These are phyloP conservation scores for Ulmus americana DNA, from an alignment of 331 rosid species.

Conservation along the genomic window DNA sequence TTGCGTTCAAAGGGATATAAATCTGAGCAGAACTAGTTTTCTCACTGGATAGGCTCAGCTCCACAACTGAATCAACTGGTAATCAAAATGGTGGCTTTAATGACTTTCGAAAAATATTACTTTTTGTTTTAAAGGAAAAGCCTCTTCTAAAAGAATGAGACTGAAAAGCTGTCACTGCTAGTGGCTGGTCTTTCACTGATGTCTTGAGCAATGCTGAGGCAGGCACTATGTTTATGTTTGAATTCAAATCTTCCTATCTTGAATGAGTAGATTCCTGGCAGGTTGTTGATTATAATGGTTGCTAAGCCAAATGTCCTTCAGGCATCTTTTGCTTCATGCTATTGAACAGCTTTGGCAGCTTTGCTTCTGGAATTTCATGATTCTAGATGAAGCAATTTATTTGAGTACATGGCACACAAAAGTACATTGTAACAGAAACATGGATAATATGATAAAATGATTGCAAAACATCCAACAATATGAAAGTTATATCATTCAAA, in stretches of 20 bases:
- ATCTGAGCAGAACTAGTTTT: conserved; percentile 19
- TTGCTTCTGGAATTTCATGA: conserved; percentile 61
- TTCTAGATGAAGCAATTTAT: conserved; percentile 36
- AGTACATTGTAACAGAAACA: conserved; percentile 3
- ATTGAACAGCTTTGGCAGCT: conserved; percentile 70
- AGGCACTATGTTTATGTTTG: conserved; percentile 5
- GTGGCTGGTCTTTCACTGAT: conserved; percentile 26
- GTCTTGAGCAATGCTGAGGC: conserved; percentile 10
- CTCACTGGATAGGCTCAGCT: conserved; percentile 13
- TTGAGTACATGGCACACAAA: conserved; percentile 13
- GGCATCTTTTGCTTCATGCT: conserved; percentile 16
- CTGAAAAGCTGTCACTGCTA: conserved; percentile 41
- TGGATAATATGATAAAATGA: neutral
- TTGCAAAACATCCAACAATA: neutral
- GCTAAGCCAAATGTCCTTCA: conserved; percentile 16
- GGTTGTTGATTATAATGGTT: conserved; percentile 14
- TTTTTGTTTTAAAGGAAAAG: conserved; percentile 34
- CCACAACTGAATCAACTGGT: conserved; percentile 20
- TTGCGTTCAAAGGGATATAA: conserved; percentile 18
- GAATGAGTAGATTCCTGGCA: conserved; percentile 18
- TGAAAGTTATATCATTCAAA: neutral
- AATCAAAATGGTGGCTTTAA: conserved; percentile 14
- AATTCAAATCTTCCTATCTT: conserved; percentile 6
- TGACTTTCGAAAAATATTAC: conserved; percentile 7
- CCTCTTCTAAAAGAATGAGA: conserved; percentile 38